Percentiles rank a stretch among this genome's conserved stretches.
Evolutionary conservation across 2,329 filamentous ascomycete genomes (phyloP).

Genomic region (Cephalotrichum gorgonifer): DNA sequence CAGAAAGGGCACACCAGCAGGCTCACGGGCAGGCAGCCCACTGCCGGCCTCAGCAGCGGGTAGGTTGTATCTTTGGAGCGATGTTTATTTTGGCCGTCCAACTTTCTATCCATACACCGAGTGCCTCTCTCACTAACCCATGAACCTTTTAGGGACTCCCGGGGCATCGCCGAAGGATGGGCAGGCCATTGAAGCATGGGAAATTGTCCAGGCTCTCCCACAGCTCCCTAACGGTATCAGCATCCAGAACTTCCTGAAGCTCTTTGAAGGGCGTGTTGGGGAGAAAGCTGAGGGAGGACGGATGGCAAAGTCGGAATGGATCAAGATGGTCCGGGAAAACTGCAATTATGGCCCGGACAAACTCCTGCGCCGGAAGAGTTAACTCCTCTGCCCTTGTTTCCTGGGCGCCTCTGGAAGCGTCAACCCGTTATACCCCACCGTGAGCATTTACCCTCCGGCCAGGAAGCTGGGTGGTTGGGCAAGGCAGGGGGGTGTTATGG

Average conservation of each 20-base stretch:
- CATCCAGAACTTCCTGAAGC: conserved; percentile 41
- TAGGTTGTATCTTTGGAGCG: conserved; percentile 19
- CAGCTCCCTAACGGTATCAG: conserved; percentile 39
- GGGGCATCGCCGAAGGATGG: conserved; percentile 4
- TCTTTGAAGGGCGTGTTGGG: conserved; percentile 42
- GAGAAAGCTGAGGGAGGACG: conserved; percentile 31
- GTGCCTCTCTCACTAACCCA: neutral
- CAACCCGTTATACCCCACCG: neutral
- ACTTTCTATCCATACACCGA: conserved; percentile 2
- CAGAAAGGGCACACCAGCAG: conserved; percentile 41
- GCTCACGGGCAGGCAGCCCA: conserved; percentile 54
- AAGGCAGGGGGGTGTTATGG: neutral
- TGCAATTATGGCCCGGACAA: conserved; percentile 45
- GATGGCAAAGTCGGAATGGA: conserved; percentile 45
- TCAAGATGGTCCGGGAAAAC: conserved; percentile 46
- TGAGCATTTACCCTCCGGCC: neutral
- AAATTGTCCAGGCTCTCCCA: conserved; percentile 45
- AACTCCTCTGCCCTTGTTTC: neutral
- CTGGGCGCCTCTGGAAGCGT: neutral
- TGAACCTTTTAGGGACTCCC: conserved; percentile 5
- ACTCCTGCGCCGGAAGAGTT: conserved; percentile 32
- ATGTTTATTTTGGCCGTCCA: too few relatives aligned
- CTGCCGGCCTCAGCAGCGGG: conserved; percentile 26
- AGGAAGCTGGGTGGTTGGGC: neutral
- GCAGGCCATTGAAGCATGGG: conserved; percentile 33